phyloP scores from a whole-genome alignment of 202 grass and related monocot genomes.

The Digitaria exilis region DNA sequence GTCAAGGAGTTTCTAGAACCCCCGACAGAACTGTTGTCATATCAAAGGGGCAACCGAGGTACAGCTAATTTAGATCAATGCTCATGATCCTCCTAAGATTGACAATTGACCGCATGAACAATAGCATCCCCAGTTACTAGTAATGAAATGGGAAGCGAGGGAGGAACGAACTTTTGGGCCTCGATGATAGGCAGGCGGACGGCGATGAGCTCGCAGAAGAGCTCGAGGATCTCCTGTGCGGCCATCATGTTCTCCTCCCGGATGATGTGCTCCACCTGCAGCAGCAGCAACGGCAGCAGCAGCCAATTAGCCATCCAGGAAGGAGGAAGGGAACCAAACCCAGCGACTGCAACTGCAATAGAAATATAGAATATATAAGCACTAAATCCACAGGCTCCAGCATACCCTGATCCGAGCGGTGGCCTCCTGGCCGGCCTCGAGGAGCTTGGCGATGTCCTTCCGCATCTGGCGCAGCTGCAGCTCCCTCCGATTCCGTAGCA shows the following conservation, averaged over 20 bases:
- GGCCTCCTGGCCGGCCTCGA: constrained; percentile 92
- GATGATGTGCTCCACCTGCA: constrained; percentile 95
- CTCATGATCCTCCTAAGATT: background rate
- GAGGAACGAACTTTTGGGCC: constrained; percentile 61
- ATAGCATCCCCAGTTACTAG: background rate
- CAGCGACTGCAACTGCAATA: background rate
- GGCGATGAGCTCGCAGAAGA: constrained; percentile 86
- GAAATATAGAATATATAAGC: background rate
- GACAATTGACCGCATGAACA: background rate
- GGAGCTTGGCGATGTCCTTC: constrained; percentile 92
- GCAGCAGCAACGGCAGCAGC: no score
- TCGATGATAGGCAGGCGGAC: constrained; percentile 93
- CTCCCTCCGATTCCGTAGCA: constrained; percentile 91
- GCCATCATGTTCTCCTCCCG: constrained; percentile 99
- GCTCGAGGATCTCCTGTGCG: constrained; percentile 96
- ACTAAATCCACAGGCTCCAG: background rate
- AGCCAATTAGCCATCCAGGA: background rate
- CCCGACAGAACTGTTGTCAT: no score
- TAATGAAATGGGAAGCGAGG: background rate
- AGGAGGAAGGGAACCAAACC: background rate
- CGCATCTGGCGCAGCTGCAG: constrained; percentile 99
- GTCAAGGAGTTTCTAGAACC: background rate
- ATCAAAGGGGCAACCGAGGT: background rate
- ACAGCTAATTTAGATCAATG: background rate
- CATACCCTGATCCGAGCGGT: constrained; percentile 88